A percentile compares a stretch with the other conserved stretches of the same genome.
These are phyloP conservation scores for Candida dubliniensis DNA, from an alignment of 1,139 yeast genomes.

Conservation along the genomic window DNA sequence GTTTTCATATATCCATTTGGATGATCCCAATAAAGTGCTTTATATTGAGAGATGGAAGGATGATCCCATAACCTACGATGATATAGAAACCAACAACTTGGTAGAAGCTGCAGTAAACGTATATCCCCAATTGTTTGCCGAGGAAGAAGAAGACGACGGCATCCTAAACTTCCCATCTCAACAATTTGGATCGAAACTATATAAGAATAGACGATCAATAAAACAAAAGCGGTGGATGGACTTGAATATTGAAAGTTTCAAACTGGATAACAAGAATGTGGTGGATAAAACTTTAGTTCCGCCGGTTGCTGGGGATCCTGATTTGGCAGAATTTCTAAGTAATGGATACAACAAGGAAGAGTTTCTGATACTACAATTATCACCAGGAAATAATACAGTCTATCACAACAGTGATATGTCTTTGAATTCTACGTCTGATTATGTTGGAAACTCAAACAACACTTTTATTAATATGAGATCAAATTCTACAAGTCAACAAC, in stretches of 20 bases:
- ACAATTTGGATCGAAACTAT: slow-evolving; percentile 40
- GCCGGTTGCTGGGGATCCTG: slow-evolving; percentile 20
- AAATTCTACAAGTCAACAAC: slow-evolving; percentile 18
- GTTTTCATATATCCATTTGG: slow-evolving; percentile 39
- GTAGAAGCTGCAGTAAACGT: slow-evolving; percentile 37
- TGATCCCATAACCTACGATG: slow-evolving; percentile 43
- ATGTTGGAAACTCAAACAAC: slow-evolving; percentile 28
- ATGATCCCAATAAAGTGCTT: slow-evolving; percentile 40
- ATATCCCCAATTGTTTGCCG: slow-evolving; percentile 39
- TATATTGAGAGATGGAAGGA: slow-evolving; percentile 47
- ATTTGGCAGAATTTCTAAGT: slow-evolving; percentile 7
- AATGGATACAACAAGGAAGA: slow-evolving; percentile 7
- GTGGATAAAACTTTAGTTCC: slow-evolving; percentile 36
- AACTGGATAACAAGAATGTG: slow-evolving; percentile 21
- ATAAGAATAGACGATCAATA: slow-evolving; percentile 33
- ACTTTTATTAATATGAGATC: slow-evolving; percentile 26
- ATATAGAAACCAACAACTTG: slow-evolving; percentile 40
- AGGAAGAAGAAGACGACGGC: slow-evolving; percentile 42
- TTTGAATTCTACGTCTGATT: slow-evolving; percentile 28
- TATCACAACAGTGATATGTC: slow-evolving; percentile 8
- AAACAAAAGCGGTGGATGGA: slow-evolving; percentile 42
- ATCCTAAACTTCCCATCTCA: slow-evolving; percentile 37
- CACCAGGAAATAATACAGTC: background rate
- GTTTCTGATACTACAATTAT: slow-evolving; percentile 1
- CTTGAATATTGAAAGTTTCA: slow-evolving; percentile 32